Conservation (phyloP, 345 rosid genomes). For the Camelina sativa region DNA sequence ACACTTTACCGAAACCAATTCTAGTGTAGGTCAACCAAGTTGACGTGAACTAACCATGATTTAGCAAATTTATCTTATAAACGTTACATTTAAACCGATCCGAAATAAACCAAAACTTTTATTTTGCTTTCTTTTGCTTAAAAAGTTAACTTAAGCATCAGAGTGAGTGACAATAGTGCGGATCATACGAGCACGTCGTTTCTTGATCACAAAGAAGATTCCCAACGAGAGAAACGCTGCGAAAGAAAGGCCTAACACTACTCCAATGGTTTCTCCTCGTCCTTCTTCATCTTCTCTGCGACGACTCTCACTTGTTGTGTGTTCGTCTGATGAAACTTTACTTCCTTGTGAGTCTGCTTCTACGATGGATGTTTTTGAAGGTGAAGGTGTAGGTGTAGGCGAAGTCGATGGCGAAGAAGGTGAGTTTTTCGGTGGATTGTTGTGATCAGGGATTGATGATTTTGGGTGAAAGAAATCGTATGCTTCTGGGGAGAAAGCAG, state of each 20-base stretch:
- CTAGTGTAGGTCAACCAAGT: not conserved
- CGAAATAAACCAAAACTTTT: not conserved
- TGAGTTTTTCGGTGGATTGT: constrained; percentile 40
- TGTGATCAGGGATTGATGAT: constrained; percentile 33
- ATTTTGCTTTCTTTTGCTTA: no score
- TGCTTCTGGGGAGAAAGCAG: constrained; percentile 75
- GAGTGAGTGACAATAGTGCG: constrained; percentile 39
- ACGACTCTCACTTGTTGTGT: constrained; percentile 24
- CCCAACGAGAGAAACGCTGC: constrained; percentile 26
- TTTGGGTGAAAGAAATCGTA: constrained; percentile 81
- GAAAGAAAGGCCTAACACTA: constrained; percentile 35
- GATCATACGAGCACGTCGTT: constrained; percentile 32
- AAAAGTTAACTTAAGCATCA: constrained; percentile 29
- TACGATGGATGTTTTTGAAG: constrained; percentile 55
- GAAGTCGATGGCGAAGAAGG: constrained; percentile 42
- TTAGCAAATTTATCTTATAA: no score
- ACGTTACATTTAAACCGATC: not conserved
- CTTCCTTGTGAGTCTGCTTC: constrained; percentile 47
- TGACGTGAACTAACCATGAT: no score
- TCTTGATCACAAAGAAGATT: constrained; percentile 37
- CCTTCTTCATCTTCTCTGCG: constrained; percentile 35
- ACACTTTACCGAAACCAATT: not conserved
- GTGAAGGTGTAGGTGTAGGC: constrained; percentile 57
- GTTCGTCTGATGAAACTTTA: constrained; percentile 44
- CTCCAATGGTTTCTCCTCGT: constrained; percentile 36